A percentile compares a stretch with the other conserved stretches of the same genome.
Conservation (phyloP, 768 basidiomycete species). For the Nevesoporus exiguus region DNA sequence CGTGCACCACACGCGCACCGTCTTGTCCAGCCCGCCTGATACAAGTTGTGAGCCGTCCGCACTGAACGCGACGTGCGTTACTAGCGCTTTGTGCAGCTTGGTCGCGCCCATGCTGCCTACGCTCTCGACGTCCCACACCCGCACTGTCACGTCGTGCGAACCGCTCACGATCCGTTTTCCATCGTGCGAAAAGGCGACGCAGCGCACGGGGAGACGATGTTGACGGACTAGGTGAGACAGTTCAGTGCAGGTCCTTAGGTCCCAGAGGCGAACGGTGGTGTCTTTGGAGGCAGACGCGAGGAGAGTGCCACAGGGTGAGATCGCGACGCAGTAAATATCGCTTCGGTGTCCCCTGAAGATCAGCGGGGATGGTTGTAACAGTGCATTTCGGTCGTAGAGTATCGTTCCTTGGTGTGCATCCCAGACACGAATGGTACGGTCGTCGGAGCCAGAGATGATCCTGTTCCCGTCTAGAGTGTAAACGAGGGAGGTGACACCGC, state of each 20-base stretch:
- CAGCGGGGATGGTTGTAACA: constrained; percentile 7
- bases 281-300: constrained; percentile 33
- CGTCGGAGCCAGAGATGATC: constrained; percentile 31
- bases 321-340: constrained; percentile 24
- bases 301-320: constrained; percentile 29
- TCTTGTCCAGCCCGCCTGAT: constrained; percentile 30
- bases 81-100: constrained; percentile 27
- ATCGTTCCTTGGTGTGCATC: constrained; percentile 20
- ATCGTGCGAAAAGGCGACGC: constrained; percentile 27
- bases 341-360: constrained; percentile 22
- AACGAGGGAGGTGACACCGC: constrained; percentile 22
- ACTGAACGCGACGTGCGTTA: constrained; percentile 27
- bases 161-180: constrained; percentile 29
- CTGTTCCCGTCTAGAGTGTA: constrained; percentile 30
- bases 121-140: constrained; percentile 32
- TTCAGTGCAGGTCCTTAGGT: constrained; percentile 16
- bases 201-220: constrained; percentile 25
- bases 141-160: constrained; percentile 24
- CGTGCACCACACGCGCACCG: constrained; percentile 30
- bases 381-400: constrained; percentile 13
- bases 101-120: constrained; percentile 25
- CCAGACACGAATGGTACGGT: constrained; percentile 30
- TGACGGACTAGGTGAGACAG: constrained; percentile 27
- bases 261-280: constrained; percentile 31
- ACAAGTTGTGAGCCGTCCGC: constrained; percentile 26